phyloP scores from a whole-genome alignment of 352 stramenopile genomes.

The Pythium monospermum region DNA sequence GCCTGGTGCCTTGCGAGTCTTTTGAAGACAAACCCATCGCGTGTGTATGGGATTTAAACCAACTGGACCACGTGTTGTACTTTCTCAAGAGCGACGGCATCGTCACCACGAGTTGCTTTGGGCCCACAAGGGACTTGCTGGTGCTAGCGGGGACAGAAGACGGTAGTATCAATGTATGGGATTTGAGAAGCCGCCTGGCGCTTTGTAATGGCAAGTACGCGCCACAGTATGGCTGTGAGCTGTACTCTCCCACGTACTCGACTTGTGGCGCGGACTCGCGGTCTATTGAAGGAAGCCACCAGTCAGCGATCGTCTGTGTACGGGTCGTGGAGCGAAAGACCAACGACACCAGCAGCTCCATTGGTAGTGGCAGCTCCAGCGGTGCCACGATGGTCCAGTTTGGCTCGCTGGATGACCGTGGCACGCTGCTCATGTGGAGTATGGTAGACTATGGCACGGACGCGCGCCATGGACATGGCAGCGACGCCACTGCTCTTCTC shows the following conservation, averaged over 20 bases:
- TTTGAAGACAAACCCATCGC: conserved; percentile 38
- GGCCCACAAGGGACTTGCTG: conserved; percentile 50
- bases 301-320: conserved; percentile 43
- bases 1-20: background rate
- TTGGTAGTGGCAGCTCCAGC: background rate
- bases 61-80: conserved; percentile 35
- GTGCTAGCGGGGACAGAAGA: conserved; percentile 50
- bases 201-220: background rate
- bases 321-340: conserved; percentile 25
- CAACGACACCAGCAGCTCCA: conserved; percentile 11
- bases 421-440: conserved; percentile 65
- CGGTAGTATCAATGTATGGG: conserved; percentile 63
- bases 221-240: conserved; percentile 5
- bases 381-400: conserved; percentile 68
- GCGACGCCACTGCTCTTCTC: conserved; percentile 35
- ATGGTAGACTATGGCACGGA: conserved; percentile 53
- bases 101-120: conserved; percentile 32
- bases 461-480: too few species aligned
- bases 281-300: conserved; percentile 28
- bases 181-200: conserved; percentile 30
- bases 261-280: conserved; percentile 47
- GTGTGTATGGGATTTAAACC: conserved; percentile 66
- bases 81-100: conserved; percentile 45
- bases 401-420: conserved; percentile 64
- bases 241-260: conserved; percentile 51